A percentile compares a stretch with the other conserved stretches of the same genome.
Evolutionary conservation across 805 yeast genomes (phyloP).

Genomic region (Zygotorulaspora florentina): DNA sequence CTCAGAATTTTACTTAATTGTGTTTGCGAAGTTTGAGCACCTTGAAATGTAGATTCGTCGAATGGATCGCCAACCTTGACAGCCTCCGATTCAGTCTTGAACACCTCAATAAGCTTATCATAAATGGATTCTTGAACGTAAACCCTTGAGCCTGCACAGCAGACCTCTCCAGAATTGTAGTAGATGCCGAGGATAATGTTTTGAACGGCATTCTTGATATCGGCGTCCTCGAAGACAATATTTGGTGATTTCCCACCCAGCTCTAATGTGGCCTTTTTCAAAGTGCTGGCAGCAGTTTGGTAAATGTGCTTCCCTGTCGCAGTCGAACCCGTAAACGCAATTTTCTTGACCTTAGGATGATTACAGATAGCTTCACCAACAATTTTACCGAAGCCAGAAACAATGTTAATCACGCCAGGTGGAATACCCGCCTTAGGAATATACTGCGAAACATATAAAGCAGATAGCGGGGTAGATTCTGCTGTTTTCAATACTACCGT

Average conservation of each 20-base stretch:
- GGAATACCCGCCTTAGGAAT: slow-evolving; percentile 84
- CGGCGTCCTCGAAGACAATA: slow-evolving; percentile 81
- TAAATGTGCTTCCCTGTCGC: slow-evolving; percentile 81
- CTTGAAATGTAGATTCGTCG: slow-evolving; percentile 72
- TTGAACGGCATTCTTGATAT: slow-evolving; percentile 69
- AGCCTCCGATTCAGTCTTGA: slow-evolving; percentile 49
- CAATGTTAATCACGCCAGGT: slow-evolving; percentile 82
- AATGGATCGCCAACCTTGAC: slow-evolving; percentile 81
- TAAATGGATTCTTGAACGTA: slow-evolving; percentile 82
- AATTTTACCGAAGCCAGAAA: slow-evolving; percentile 81
- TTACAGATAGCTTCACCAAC: slow-evolving; percentile 77
- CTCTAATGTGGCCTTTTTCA: slow-evolving; percentile 90
- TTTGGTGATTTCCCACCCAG: slow-evolving; percentile 96
- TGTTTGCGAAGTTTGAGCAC: slow-evolving; percentile 82
- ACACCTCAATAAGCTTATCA: slow-evolving; percentile 65
- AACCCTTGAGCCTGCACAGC: slow-evolving; percentile 91
- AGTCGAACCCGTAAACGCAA: slow-evolving; percentile 95
- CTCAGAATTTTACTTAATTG: slow-evolving; percentile 76
- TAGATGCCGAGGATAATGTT: slow-evolving; percentile 78
- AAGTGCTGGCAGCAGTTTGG: slow-evolving; percentile 72
- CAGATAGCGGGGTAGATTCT: slow-evolving; percentile 87
- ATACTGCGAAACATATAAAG: slow-evolving; percentile 66
- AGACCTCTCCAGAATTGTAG: slow-evolving; percentile 93
- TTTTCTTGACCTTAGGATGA: slow-evolving; percentile 79
- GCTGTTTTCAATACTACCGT: slow-evolving; percentile 85